Evolutionary conservation across 1,284 basidiomycete species (phyloP).

Genomic region (Gomphus bonarii): DNA sequence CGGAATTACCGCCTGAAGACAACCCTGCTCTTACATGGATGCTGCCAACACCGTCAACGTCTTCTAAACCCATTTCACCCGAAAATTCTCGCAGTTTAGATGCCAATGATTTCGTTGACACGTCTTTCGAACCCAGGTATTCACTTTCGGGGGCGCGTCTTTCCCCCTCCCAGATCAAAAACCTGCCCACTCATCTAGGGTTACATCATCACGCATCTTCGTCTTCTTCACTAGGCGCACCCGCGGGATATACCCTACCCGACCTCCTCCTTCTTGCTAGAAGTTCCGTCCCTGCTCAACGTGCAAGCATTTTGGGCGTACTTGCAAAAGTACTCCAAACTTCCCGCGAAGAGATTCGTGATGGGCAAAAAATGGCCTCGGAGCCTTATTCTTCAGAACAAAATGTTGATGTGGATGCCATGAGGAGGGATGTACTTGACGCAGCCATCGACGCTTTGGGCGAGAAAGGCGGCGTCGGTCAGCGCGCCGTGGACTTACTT

Average conservation of each 20-base stretch:
- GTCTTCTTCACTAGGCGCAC: slow-evolving; percentile 27
- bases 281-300: slow-evolving; percentile 77
- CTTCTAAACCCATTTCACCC: not conserved
- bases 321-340: slow-evolving; percentile 49
- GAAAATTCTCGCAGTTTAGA: not conserved
- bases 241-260: slow-evolving; percentile 84
- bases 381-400: not conserved
- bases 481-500: slow-evolving; percentile 54
- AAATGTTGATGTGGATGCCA: not conserved
- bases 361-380: not conserved
- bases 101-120: not conserved
- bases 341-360: slow-evolving; percentile 21
- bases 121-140: slow-evolving; percentile 7
- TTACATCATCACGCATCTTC: slow-evolving; percentile 84
- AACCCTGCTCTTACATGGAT: slow-evolving; percentile 78
- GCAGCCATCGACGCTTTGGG: slow-evolving; percentile 53
- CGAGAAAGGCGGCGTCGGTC: slow-evolving; percentile 59
- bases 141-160: slow-evolving; percentile 13
- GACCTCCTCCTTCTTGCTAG: slow-evolving; percentile 79
- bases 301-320: slow-evolving; percentile 73
- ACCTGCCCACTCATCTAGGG: slow-evolving; percentile 72
- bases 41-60: slow-evolving; percentile 20
- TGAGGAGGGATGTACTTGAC: slow-evolving; percentile 34
- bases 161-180: not conserved
- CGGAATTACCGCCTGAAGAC: slow-evolving; percentile 39